Evolutionary conservation across 306 rosid species (phyloP), one percentile per base, ranked within the genome.

Genomic region (Cicer judaicum): DNA sequence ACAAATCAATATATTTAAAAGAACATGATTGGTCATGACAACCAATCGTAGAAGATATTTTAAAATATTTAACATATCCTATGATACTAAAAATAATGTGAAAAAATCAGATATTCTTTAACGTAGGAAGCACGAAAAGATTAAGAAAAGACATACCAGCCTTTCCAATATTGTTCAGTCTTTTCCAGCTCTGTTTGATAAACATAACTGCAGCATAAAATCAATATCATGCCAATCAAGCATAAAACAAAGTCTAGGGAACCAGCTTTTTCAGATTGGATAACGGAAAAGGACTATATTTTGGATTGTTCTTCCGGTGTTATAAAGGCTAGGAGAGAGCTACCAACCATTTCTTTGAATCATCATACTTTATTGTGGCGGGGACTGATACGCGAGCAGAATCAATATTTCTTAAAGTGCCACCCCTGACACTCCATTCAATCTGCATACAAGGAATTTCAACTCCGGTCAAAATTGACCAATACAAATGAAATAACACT

Each of bases 161-260:
- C 88, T 85, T 86, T 94, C 99, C 99, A 94, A 85, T 88, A 89
- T 73, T 94, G 95, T 79, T 94, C 97, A 14, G 96, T 94, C 89
- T 90, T 89, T 83, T 81, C 96, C 29, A 94, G 81, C 75, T 68
- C 86, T 38, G 97, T 88, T 67, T 89, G 89, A 79, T 94, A 82
- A 62, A 87, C 80, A 75, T 87, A 94, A 82, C 98, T 94, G 97
- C 86, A 81, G 77, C 83, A 87, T 73, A 83, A 83, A 76, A 73
- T 72, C 69, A 83, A 80, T 77, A 56, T 36, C 16, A 54, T 43
- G 62, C 64, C 53, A 53, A 70, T 75, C 52, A 80, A 67, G 53
- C 53, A 62, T 16, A 62, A 72, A 75, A 10, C 39, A 24, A 69
- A 21, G 70, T 63, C 47, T 14, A 59, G 4, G 39, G 5, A 65